A percentile compares a stretch with the other conserved stretches of the same genome.
phyloP scores from a whole-genome alignment of 257 asterid species.

The Lavandula angustifolia region DNA sequence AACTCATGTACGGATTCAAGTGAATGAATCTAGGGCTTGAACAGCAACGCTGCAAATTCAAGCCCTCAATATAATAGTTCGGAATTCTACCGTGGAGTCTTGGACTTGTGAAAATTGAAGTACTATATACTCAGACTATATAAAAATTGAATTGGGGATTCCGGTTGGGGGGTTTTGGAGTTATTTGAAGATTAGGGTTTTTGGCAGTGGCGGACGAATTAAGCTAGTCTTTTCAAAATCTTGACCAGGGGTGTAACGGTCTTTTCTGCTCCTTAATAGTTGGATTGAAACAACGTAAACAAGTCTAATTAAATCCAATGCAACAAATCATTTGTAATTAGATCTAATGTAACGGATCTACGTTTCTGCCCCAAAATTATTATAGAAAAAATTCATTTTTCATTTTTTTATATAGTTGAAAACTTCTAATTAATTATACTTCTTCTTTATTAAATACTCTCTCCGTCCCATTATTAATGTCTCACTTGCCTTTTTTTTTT shows the following conservation, averaged over 20 bases:
- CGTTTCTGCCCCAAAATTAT: no score
- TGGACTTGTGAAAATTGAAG: not conserved
- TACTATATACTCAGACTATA: not conserved
- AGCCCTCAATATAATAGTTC: constrained; percentile 25
- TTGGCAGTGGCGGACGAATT: constrained; percentile 46
- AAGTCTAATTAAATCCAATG: no score
- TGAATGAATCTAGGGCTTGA: constrained; percentile 34
- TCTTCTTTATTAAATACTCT: no score
- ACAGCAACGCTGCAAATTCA: constrained; percentile 27
- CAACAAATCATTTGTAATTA: no score
- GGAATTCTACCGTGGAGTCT: not conserved
- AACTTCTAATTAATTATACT: no score
- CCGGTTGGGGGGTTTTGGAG: constrained; percentile 25
- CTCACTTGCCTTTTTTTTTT: no score
- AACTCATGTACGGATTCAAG: constrained; percentile 7
- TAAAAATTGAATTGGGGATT: not conserved
- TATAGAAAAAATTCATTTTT: no score
- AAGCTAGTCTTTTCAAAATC: constrained; percentile 32
- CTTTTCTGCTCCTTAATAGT: not conserved
- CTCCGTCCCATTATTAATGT: no score
- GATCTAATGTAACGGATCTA: no score
- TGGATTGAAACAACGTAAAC: no score
- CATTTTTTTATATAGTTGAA: no score
- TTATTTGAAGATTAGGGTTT: constrained; percentile 42
- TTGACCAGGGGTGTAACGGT: not conserved